phyloP scores from a whole-genome alignment of 2,329 filamentous ascomycete species.

The Exophiala oligosperma region DNA sequence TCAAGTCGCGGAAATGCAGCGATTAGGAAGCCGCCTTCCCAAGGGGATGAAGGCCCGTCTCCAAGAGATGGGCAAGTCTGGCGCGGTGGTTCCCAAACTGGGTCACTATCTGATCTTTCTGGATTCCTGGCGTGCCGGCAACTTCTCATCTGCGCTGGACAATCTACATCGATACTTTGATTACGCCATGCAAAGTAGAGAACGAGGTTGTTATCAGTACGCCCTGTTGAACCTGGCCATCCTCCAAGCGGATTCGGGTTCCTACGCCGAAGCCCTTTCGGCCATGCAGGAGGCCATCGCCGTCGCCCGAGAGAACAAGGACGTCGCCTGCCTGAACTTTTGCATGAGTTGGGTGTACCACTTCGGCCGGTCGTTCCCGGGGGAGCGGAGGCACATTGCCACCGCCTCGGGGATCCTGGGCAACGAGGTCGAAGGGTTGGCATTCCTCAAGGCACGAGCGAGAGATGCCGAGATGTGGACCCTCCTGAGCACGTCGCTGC shows the following conservation, averaged over 20 bases:
- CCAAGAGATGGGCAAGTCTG: conserved; percentile 58
- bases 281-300: conserved; percentile 94
- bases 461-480: conserved; percentile 85
- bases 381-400: conserved; percentile 68
- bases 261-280: conserved; percentile 82
- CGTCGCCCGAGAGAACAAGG: conserved; percentile 90
- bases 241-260: conserved; percentile 92
- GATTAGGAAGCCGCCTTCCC: conserved; percentile 76
- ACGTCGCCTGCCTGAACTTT: conserved; percentile 91
- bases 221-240: conserved; percentile 91
- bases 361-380: conserved; percentile 81
- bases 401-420: conserved; percentile 73
- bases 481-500: conserved; percentile 76
- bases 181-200: conserved; percentile 84
- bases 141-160: conserved; percentile 88
- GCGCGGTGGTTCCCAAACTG: conserved; percentile 27
- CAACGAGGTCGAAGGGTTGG: conserved; percentile 75
- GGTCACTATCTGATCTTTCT: conserved; percentile 63
- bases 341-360: conserved; percentile 95
- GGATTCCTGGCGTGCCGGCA: conserved; percentile 87
- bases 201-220: conserved; percentile 89
- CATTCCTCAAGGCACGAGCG: conserved; percentile 81
- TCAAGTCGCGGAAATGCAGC: conserved; percentile 84
- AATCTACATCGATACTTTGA: conserved; percentile 94
- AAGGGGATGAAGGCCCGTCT: conserved; percentile 71